Conservation (phyloP, 2,329 filamentous ascomycete genomes). For the Fonsecaea pugnacius region DNA sequence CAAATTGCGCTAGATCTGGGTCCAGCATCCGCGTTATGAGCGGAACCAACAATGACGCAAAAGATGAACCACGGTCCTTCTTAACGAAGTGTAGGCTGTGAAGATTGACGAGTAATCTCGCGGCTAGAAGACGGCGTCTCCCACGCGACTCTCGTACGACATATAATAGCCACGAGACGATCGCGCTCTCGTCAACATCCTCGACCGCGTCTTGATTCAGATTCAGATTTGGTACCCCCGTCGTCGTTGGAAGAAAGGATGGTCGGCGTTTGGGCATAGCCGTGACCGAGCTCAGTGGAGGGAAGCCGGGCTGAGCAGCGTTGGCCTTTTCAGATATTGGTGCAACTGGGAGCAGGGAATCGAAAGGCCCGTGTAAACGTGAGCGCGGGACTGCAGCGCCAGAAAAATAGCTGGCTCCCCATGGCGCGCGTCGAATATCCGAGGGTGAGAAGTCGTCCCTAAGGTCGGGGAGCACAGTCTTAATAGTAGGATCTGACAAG, state of each 20-base stretch:
- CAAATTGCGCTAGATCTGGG: slow-evolving; percentile 46
- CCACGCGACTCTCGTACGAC: slow-evolving; percentile 63
- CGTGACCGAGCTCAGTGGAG: slow-evolving; percentile 55
- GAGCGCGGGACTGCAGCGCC: slow-evolving; percentile 56
- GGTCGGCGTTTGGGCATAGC: slow-evolving; percentile 44
- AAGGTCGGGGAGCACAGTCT: slow-evolving; percentile 68
- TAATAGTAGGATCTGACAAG: slow-evolving; percentile 68
- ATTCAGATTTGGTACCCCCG: slow-evolving; percentile 34
- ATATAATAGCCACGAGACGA: slow-evolving; percentile 74
- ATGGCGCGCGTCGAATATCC: slow-evolving; percentile 56
- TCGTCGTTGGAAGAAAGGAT: slow-evolving; percentile 43
- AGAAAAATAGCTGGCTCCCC: slow-evolving; percentile 59
- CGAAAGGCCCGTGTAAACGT: slow-evolving; percentile 61
- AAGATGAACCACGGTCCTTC: slow-evolving; percentile 65
- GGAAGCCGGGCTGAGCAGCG: slow-evolving; percentile 54
- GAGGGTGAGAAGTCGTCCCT: slow-evolving; percentile 57
- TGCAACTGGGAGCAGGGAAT: slow-evolving; percentile 64
- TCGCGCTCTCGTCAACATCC: slow-evolving; percentile 69
- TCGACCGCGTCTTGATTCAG: slow-evolving; percentile 47
- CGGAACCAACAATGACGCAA: slow-evolving; percentile 72
- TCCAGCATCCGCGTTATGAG: slow-evolving; percentile 68
- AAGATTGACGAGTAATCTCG: slow-evolving; percentile 69
- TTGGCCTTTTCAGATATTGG: slow-evolving; percentile 44
- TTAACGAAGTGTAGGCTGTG: slow-evolving; percentile 70
- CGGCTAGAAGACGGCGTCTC: slow-evolving; percentile 68